phyloP scores from a whole-genome alignment of 805 yeast species.

The Pichia nanzhaoensis region DNA sequence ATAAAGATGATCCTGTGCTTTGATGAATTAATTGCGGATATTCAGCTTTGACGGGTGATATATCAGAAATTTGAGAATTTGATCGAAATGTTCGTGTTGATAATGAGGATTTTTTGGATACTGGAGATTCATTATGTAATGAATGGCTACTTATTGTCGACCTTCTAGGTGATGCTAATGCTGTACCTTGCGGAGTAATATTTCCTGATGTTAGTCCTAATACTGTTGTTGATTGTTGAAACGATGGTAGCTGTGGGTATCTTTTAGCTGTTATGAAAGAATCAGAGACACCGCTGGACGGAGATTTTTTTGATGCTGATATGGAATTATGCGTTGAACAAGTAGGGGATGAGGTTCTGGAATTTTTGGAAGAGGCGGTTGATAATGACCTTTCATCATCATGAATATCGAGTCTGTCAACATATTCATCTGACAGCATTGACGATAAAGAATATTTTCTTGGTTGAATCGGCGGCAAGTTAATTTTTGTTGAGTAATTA shows the following conservation, averaged over 20 bases:
- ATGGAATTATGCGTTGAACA: background rate
- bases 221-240: background rate
- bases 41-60: constrained; percentile 20
- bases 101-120: constrained; percentile 28
- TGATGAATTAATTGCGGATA: constrained; percentile 5
- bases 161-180: constrained; percentile 12
- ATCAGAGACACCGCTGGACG: background rate
- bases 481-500: constrained; percentile 10
- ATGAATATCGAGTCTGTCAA: constrained; percentile 7
- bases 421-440: constrained; percentile 13
- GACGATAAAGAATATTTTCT: constrained; percentile 19
- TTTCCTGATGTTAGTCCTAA: background rate
- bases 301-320: background rate
- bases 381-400: constrained; percentile 2
- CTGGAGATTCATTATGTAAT: constrained; percentile 19
- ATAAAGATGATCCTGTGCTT: background rate
- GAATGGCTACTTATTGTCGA: constrained; percentile 3
- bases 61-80: constrained; percentile 24
- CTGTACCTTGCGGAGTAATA: background rate
- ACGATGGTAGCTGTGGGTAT: constrained; percentile 11
- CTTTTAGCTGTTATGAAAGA: background rate
- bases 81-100: constrained; percentile 30
- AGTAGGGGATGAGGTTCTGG: constrained; percentile 14
- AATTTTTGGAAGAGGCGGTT: constrained; percentile 10
- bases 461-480: constrained; percentile 17